A percentile compares a stretch with the other conserved stretches of the same genome.
Evolutionary conservation across 148 eudicot genomes (phyloP).

Genomic region (Persicaria tinctoria): DNA sequence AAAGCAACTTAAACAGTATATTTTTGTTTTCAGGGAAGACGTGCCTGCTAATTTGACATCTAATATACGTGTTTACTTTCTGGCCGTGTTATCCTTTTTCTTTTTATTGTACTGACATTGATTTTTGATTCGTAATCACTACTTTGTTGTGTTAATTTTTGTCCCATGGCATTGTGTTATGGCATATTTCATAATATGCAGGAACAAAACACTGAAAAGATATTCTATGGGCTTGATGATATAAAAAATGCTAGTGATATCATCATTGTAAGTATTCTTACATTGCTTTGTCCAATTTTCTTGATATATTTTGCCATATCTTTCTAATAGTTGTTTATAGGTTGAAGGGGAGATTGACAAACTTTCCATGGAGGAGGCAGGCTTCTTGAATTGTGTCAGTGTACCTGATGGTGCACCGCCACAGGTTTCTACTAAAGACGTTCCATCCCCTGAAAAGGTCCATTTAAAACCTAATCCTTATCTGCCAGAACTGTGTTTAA

Average conservation of each 20-base stretch:
- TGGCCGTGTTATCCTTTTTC: background rate
- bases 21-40: background rate
- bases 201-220: slow-evolving; percentile 71
- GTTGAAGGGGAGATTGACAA: slow-evolving; percentile 99
- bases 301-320: background rate
- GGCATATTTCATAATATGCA: slow-evolving; percentile 23
- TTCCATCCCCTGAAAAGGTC: slow-evolving; percentile 79
- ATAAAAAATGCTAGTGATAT: slow-evolving; percentile 56
- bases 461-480: background rate
- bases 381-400: slow-evolving; percentile 82
- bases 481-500: background rate
- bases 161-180: background rate
- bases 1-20: background rate
- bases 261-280: slow-evolving; percentile 51
- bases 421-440: slow-evolving; percentile 52
- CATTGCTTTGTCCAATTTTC: background rate
- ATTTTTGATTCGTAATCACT: background rate
- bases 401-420: slow-evolving; percentile 98
- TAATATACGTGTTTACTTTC: background rate
- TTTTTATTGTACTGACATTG: background rate
- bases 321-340: slow-evolving; percentile 26
- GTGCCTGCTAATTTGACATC: background rate
- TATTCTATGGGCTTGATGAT: slow-evolving; percentile 91
- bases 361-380: slow-evolving; percentile 99
- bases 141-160: background rate